A percentile compares a stretch with the other conserved stretches of the same genome.
These are phyloP conservation scores for Pseudozyma tsukubaensis DNA, from an alignment of 1,284 basidiomycete genomes.

Conservation along the genomic window DNA sequence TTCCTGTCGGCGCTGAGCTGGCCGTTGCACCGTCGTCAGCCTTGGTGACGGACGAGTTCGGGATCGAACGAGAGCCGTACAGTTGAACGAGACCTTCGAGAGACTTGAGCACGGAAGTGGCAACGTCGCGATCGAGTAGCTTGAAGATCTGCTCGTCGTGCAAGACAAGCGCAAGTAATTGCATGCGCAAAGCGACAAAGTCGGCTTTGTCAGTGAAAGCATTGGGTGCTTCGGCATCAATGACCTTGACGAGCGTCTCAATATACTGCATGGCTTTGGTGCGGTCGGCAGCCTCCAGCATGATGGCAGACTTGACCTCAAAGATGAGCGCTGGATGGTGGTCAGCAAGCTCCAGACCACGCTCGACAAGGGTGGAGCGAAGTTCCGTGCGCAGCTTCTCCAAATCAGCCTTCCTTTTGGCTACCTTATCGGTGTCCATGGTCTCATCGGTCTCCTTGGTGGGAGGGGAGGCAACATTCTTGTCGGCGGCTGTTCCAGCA, in stretches of 20 bases:
- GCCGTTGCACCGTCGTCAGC: slow-evolving; percentile 1
- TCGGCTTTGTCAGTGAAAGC: slow-evolving; percentile 41
- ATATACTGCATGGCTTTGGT: slow-evolving; percentile 26
- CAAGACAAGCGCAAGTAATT: slow-evolving; percentile 84
- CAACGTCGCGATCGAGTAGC: slow-evolving; percentile 73
- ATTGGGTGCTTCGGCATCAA: slow-evolving; percentile 27
- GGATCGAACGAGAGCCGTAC: slow-evolving; percentile 16
- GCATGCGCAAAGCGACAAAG: slow-evolving; percentile 79
- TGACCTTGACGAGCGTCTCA: slow-evolving; percentile 39
- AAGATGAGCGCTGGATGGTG: slow-evolving; percentile 87
- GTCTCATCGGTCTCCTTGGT: slow-evolving; percentile 28
- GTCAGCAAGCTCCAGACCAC: slow-evolving; percentile 80
- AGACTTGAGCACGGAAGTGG: slow-evolving; percentile 47
- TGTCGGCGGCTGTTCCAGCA: slow-evolving; percentile 3
- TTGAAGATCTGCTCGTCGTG: slow-evolving; percentile 77
- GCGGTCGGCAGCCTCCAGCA: slow-evolving; percentile 45
- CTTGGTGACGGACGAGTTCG: slow-evolving; percentile 43
- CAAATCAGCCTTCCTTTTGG: slow-evolving; percentile 35
- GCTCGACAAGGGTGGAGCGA: slow-evolving; percentile 39
- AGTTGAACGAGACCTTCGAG: slow-evolving; percentile 37
- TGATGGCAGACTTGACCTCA: slow-evolving; percentile 74
- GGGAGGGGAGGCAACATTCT: not conserved
- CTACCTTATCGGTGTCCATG: slow-evolving; percentile 33
- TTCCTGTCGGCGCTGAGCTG: not conserved
- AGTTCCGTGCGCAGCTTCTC: slow-evolving; percentile 71